These are phyloP conservation scores for Magnolia sinica DNA, from an alignment of 164 flowering plant genomes.

Conservation along the genomic window DNA sequence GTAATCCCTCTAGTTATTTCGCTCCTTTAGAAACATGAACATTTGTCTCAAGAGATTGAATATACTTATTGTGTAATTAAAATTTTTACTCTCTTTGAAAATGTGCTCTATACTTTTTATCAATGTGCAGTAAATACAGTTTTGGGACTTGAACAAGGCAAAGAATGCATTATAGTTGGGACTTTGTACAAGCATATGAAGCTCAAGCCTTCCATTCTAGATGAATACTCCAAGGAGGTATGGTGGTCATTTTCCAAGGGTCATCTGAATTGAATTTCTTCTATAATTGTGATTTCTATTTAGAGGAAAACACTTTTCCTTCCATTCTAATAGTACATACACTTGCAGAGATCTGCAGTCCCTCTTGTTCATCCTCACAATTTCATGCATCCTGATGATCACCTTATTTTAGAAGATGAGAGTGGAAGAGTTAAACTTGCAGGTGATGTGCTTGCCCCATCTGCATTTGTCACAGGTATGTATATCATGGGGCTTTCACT, in stretches of 20 bases:
- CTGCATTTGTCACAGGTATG: conserved; percentile 82
- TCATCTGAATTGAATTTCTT: not conserved
- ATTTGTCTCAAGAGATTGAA: too few species aligned
- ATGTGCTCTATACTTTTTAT: not conserved
- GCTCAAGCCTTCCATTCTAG: conserved; percentile 85
- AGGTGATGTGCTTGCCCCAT: conserved; percentile 56
- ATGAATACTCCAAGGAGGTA: conserved; percentile 95
- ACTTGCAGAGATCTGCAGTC: conserved; percentile 62
- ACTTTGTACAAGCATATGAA: conserved; percentile 98
- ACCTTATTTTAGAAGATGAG: conserved; percentile 87
- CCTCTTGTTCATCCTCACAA: conserved; percentile 86
- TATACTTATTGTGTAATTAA: not conserved
- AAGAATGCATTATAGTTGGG: conserved; percentile 86
- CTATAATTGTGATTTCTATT: not conserved
- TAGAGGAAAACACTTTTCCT: not conserved
- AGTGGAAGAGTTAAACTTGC: conserved; percentile 92
- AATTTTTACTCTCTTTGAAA: not conserved
- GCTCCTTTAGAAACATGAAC: too few species aligned
- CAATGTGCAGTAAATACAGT: conserved; percentile 61
- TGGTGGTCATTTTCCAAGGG: not conserved
- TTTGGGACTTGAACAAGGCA: conserved; percentile 71
- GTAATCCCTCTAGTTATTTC: too few species aligned
- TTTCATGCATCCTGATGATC: conserved; percentile 82
- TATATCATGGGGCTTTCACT: not conserved
- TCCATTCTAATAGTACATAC: not conserved